Percentiles rank a stretch among this genome's conserved stretches.
These are phyloP conservation scores for Dioscorea zingiberensis DNA, from an alignment of 106 monocot genomes.

Conservation along the genomic window DNA sequence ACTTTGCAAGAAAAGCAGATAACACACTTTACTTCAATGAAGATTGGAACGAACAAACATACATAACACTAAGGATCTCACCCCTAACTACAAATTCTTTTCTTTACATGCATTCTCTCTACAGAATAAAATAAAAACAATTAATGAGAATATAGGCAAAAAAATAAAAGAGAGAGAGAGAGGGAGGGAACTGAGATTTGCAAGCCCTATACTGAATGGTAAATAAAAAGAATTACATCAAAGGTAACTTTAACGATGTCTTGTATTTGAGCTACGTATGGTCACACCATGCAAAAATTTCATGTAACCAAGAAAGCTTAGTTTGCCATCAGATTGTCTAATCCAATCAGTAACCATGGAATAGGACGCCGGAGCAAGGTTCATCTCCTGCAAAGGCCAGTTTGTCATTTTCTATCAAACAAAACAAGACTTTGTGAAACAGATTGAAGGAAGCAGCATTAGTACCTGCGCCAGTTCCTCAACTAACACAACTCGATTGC, in stretches of 20 bases:
- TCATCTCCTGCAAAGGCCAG: slow-evolving; percentile 65
- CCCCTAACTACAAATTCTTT: neutral
- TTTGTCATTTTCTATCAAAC: neutral
- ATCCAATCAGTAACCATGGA: slow-evolving; percentile 86
- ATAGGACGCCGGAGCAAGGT: slow-evolving; percentile 51
- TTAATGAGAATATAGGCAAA: no score
- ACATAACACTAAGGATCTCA: neutral
- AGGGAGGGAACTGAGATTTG: neutral
- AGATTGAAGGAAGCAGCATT: neutral
- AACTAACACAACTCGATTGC: slow-evolving; percentile 68
- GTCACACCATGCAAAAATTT: slow-evolving; percentile 99
- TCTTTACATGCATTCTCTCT: neutral
- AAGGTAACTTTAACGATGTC: slow-evolving; percentile 28
- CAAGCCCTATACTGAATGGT: neutral
- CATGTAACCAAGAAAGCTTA: slow-evolving; percentile 87
- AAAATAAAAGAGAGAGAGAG: neutral
- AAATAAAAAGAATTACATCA: neutral
- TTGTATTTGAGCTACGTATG: slow-evolving; percentile 46
- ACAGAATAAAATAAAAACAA: no score
- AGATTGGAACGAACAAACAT: neutral
- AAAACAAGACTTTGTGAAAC: neutral
- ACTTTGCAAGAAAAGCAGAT: no score
- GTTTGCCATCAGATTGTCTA: slow-evolving; percentile 74
- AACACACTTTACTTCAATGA: no score
- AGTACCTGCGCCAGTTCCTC: slow-evolving; percentile 81